Conservation (phyloP, 2,329 filamentous ascomycete species). For the Teratosphaeria destructans region DNA sequence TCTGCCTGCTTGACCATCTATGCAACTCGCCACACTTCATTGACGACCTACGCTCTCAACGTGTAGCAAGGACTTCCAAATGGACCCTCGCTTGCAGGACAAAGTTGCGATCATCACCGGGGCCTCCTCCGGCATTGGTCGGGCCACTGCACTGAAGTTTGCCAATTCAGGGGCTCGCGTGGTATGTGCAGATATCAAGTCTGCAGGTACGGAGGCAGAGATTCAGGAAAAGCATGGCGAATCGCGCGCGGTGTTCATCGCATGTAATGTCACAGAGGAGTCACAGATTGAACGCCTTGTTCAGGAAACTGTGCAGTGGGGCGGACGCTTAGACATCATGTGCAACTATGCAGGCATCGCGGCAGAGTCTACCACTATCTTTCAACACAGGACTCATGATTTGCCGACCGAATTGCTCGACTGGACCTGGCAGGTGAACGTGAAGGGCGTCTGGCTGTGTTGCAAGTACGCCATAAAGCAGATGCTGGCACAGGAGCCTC, state of each 20-base stretch:
- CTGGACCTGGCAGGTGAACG: conserved; percentile 23
- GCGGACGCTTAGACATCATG: conserved; percentile 17
- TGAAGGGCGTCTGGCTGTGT: conserved; percentile 32
- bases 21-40: background rate
- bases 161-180: conserved; percentile 17
- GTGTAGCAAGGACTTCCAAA: background rate
- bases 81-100: conserved; percentile 12
- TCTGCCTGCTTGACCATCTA: too few species aligned
- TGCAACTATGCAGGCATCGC: conserved; percentile 17
- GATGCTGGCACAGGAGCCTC: conserved; percentile 31
- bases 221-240: conserved; percentile 13
- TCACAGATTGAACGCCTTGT: conserved; percentile 13
- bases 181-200: conserved; percentile 17
- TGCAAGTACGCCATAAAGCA: conserved; percentile 31
- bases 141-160: conserved; percentile 18
- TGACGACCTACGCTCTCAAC: background rate
- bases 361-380: conserved; percentile 4
- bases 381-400: conserved; percentile 9
- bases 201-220: conserved; percentile 11
- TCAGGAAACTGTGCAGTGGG: conserved; percentile 13
- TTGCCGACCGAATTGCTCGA: conserved; percentile 15
- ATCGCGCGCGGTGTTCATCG: conserved; percentile 12
- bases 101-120: conserved; percentile 21
- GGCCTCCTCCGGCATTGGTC: conserved; percentile 17
- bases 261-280: conserved; percentile 18